A percentile compares a stretch with the other conserved stretches of the same genome.
Evolutionary conservation across 2,329 filamentous ascomycete species (phyloP).

Genomic region (Trichoderma polysporum): DNA sequence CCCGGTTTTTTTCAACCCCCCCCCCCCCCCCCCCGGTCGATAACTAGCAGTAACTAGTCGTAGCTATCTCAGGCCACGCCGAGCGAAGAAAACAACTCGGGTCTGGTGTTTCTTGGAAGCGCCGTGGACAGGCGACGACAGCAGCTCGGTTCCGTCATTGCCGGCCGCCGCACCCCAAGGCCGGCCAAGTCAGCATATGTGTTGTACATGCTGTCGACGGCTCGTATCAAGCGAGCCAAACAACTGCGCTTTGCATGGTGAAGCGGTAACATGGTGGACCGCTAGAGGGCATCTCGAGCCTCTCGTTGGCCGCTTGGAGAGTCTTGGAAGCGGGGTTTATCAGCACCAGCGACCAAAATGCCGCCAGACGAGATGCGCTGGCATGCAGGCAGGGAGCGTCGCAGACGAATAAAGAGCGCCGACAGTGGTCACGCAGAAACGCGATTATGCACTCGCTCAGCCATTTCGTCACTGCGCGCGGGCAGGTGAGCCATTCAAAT

Average conservation of each 20-base stretch:
- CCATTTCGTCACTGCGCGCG: conserved; percentile 16
- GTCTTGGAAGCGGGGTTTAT: conserved; percentile 18
- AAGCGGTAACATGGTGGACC: conserved; percentile 20
- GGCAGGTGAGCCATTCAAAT: conserved; percentile 12
- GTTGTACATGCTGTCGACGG: conserved; percentile 16
- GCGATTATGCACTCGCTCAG: conserved; percentile 12
- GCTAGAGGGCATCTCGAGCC: conserved; percentile 11
- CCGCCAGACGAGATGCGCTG: conserved; percentile 20
- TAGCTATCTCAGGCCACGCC: neutral
- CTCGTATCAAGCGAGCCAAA: conserved; percentile 17
- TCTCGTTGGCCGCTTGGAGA: conserved; percentile 14
- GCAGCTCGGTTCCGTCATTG: neutral
- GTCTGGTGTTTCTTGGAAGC: conserved; percentile 1
- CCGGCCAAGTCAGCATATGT: conserved; percentile 16
- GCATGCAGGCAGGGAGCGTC: conserved; percentile 20
- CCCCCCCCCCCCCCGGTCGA: neutral
- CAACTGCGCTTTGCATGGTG: neutral
- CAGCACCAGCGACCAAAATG: conserved; percentile 15
- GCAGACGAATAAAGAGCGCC: conserved; percentile 18
- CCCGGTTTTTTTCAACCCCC: too few species aligned
- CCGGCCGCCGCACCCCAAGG: conserved; percentile 10
- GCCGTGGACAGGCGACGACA: too few species aligned
- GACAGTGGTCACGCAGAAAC: conserved; percentile 18
- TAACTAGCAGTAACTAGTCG: neutral
- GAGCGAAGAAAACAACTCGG: conserved; percentile 17